Evolutionary conservation across 2,329 filamentous ascomycete species (phyloP).

Genomic region (Colletotrichum tanaceti): DNA sequence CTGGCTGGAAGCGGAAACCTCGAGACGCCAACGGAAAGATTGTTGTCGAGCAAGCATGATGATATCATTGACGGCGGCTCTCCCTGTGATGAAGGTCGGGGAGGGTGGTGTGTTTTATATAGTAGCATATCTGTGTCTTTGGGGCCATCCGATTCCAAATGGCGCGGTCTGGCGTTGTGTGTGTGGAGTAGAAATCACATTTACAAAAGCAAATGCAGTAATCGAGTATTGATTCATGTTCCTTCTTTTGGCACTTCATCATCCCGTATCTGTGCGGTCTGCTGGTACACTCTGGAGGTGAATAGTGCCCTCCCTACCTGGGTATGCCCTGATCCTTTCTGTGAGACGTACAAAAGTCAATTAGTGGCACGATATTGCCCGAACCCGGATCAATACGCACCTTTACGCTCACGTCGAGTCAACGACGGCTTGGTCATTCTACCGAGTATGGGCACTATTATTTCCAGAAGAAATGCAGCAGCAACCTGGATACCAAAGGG

Average conservation of each 20-base stretch:
- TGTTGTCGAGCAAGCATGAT: slow-evolving; percentile 40
- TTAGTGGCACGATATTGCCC: not conserved
- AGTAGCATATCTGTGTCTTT: slow-evolving; percentile 30
- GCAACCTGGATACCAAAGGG: not conserved
- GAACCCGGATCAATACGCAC: not conserved
- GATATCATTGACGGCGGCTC: slow-evolving; percentile 20
- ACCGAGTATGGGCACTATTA: not conserved
- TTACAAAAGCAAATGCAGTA: slow-evolving; percentile 2
- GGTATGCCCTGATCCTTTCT: not conserved
- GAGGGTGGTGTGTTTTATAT: slow-evolving; percentile 22
- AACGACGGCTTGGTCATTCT: no score
- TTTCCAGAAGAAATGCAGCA: not conserved
- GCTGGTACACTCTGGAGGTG: not conserved
- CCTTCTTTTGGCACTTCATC: not conserved
- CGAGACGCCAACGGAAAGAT: slow-evolving; percentile 61
- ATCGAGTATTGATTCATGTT: not conserved
- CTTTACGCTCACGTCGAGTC: not conserved
- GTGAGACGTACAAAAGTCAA: no score
- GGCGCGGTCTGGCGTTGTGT: slow-evolving; percentile 28
- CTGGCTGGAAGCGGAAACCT: slow-evolving; percentile 82
- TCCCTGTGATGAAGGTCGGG: slow-evolving; percentile 24
- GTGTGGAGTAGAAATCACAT: slow-evolving; percentile 9
- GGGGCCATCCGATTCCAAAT: slow-evolving; percentile 9
- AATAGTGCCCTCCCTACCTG: no score
- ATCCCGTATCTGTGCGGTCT: not conserved